phyloP scores from a whole-genome alignment of 257 asterid genomes.

The Nyctanthes arbortristis region DNA sequence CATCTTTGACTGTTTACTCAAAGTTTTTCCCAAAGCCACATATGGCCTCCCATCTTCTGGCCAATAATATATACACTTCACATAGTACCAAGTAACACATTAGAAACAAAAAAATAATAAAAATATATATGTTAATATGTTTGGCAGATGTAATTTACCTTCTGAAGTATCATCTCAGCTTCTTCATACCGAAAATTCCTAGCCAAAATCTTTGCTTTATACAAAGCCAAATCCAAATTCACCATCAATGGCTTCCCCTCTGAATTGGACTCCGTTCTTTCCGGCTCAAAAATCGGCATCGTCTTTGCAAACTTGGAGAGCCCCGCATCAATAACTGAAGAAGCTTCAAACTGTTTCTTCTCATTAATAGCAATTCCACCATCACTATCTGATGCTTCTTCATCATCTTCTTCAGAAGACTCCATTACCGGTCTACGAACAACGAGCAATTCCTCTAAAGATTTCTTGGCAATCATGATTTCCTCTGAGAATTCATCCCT shows the following conservation, averaged over 20 bases:
- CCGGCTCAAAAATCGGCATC: constrained; percentile 92
- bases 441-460: constrained; percentile 76
- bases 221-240: constrained; percentile 87
- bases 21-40: constrained; percentile 76
- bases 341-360: constrained; percentile 13
- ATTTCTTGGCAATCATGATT: constrained; percentile 66
- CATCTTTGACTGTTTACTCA: constrained; percentile 69
- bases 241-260: constrained; percentile 70
- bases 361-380: constrained; percentile 15
- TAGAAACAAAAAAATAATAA: constrained; percentile 6
- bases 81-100: constrained; percentile 17
- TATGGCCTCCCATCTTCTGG: constrained; percentile 98
- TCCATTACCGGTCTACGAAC: constrained; percentile 86
- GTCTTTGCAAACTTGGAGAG: constrained; percentile 67
- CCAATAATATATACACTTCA: constrained; percentile 88
- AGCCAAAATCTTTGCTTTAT: constrained; percentile 68
- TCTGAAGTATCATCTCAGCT: constrained; percentile 71
- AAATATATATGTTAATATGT: not conserved
- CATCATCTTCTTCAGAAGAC: constrained; percentile 30
- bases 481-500: constrained; percentile 48
- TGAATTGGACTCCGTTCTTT: constrained; percentile 45
- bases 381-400: constrained; percentile 21
- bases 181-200: constrained; percentile 60
- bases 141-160: constrained; percentile 45
- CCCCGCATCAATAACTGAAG: constrained; percentile 58